Conservation (phyloP, 2,329 filamentous ascomycete species). For the Fusarium poae region DNA sequence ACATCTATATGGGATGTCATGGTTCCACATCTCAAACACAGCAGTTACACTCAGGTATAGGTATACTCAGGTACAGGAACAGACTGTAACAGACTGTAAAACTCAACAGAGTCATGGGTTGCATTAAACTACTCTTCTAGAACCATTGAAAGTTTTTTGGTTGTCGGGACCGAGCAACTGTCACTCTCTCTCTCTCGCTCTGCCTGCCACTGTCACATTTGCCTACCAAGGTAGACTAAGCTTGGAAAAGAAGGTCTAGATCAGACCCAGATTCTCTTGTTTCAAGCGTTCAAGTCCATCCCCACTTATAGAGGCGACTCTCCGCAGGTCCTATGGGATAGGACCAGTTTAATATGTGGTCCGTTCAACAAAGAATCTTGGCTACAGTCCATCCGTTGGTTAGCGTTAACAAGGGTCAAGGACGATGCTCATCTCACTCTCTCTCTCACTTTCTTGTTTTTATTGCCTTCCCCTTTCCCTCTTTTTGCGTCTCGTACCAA, state of each 20-base stretch:
- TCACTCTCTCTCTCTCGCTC: background rate
- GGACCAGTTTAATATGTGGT: slow-evolving; percentile 16
- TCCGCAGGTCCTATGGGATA: background rate
- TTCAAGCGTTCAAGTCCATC: background rate
- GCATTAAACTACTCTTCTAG: slow-evolving; percentile 29
- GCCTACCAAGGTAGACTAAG: background rate
- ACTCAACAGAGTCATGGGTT: slow-evolving; percentile 19
- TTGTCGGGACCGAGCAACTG: background rate
- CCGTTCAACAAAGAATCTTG: background rate
- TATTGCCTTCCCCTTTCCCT: background rate
- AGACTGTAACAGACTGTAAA: background rate
- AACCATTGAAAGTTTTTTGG: background rate
- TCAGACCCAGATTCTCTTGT: slow-evolving; percentile 3
- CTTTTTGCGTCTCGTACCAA: background rate
- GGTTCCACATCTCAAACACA: background rate
- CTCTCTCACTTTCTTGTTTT: background rate
- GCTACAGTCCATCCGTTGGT: background rate
- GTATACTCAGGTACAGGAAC: too few species aligned
- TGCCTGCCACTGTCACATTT: slow-evolving; percentile 2
- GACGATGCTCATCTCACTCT: slow-evolving; percentile 13
- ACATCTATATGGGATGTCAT: background rate
- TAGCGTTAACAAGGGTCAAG: slow-evolving; percentile 1
- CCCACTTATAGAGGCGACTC: slow-evolving; percentile 14
- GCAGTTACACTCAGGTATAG: too few species aligned
- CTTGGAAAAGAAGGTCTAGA: slow-evolving; percentile 5